Conservation (phyloP, 2,329 filamentous ascomycete species). For the Dothidotthia symphoricarpi region DNA sequence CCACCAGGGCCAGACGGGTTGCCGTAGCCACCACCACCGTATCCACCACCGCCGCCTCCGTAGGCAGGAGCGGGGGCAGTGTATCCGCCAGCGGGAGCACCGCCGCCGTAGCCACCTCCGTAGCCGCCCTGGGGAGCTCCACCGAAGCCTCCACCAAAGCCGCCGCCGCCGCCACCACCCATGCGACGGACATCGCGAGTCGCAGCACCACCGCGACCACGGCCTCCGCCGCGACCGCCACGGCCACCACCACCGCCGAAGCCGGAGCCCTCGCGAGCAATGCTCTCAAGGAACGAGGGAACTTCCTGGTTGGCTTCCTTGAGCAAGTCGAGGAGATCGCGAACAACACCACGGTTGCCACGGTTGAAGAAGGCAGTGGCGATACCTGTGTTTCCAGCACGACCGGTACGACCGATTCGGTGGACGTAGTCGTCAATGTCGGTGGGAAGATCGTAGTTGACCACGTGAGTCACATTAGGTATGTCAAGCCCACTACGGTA, state of each 20-base stretch:
- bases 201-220: constrained; percentile 66
- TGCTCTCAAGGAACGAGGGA: constrained; percentile 90
- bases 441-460: constrained; percentile 99
- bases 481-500: constrained; percentile 68
- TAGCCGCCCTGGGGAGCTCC: constrained; percentile 33
- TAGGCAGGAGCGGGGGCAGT: constrained; percentile 60
- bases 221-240: constrained; percentile 63
- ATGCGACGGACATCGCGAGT: constrained; percentile 81
- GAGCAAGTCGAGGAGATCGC: constrained; percentile 92
- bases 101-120: constrained; percentile 44
- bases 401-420: constrained; percentile 98
- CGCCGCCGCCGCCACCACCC: constrained; percentile 58
- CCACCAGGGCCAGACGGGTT: constrained; percentile 64
- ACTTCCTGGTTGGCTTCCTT: constrained; percentile 99
- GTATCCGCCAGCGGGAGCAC: constrained; percentile 53
- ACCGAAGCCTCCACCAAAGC: constrained; percentile 49
- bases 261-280: constrained; percentile 86
- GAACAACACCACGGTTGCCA: constrained; percentile 95
- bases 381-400: constrained; percentile 98
- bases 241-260: constrained; percentile 73
- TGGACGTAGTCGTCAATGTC: constrained; percentile 99
- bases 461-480: constrained; percentile 91
- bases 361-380: constrained; percentile 99
- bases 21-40: constrained; percentile 60
- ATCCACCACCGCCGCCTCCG: constrained; percentile 43